Evolutionary conservation across 306 rosid species (phyloP), one percentile per base, ranked within the genome.

Genomic region (Pyrus pyrifolia): DNA sequence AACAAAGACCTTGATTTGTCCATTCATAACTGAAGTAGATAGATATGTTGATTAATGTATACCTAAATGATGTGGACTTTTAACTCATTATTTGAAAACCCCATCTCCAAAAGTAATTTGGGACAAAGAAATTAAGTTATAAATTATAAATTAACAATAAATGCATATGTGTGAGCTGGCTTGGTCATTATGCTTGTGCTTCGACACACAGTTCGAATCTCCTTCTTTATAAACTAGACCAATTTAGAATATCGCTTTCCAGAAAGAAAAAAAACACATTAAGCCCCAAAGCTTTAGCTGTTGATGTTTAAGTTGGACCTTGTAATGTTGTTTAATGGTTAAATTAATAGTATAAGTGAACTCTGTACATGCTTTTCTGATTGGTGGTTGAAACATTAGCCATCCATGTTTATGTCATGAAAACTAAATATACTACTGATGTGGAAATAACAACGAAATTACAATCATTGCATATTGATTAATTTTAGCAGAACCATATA

Each of bases 1-100:
- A 64, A 8, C 21, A 22, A 65, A 66, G 45, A 33, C 17, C 7
- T 21, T 66, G 33, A 71, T 21, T 71, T 53, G 65, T 33, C n/a
- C n/a, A 12, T 71, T 55, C 49, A 53, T 27, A 29, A 49, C 18
- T 33, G 25, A 49, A 70, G 42, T 27, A 70, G 10, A 70, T 49
- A 18, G 44, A 70, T 22, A 40, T 51, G 66, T 17, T 57, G 53
- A 72, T 72, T 33, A 12, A 11, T 53, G 45, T 49, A 46, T 52
- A 71, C 17, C 60, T 15, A 31, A 71, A 53, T 71, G 75, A 31
- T 53, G 75, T 35, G 53, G 53, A 22, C 31, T 72, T 72, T 72
- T 57, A 35, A 55, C 53, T 57, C 22, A 55, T 35, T 2, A 33
- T 55, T 25, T 46, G 45, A 27, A 69, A 21, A 6, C 11, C 49